Evolutionary conservation across 495 filamentous ascomycete species (phyloP).

Genomic region (Annulohypoxylon stygium): DNA sequence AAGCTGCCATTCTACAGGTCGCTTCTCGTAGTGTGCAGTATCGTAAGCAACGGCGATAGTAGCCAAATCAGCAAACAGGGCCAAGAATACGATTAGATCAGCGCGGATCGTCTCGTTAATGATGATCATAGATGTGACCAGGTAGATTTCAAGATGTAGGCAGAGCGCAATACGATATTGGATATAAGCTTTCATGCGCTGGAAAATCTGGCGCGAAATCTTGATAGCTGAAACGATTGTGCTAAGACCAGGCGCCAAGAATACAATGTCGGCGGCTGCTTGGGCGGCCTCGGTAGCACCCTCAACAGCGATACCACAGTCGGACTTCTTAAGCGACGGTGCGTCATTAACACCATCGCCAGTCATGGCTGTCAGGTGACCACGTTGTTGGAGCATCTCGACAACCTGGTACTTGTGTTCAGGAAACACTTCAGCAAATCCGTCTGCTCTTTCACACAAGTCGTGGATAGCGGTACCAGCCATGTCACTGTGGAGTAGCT

Average conservation of each 20-base stretch:
- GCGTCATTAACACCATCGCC: constrained; percentile 98
- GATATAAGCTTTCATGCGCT: constrained; percentile 96
- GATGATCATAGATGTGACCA: constrained; percentile 88
- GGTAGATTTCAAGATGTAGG: constrained; percentile 86
- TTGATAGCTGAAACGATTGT: constrained; percentile 93
- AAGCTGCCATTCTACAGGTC: constrained; percentile 91
- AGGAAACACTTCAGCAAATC: constrained; percentile 94
- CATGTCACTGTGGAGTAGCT: constrained; percentile 84
- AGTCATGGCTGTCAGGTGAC: constrained; percentile 95
- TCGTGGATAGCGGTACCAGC: constrained; percentile 90
- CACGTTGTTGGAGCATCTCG: constrained; percentile 94
- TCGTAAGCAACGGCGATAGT: constrained; percentile 93
- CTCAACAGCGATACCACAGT: constrained; percentile 91
- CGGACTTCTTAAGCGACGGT: constrained; percentile 93
- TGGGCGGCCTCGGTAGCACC: constrained; percentile 90
- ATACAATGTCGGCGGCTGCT: constrained; percentile 91
- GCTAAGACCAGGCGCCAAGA: constrained; percentile 87
- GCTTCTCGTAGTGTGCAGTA: constrained; percentile 84
- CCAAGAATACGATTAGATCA: constrained; percentile 87
- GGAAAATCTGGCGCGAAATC: constrained; percentile 93
- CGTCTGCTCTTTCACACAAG: constrained; percentile 92
- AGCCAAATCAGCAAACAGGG: constrained; percentile 91
- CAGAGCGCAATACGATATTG: constrained; percentile 94
- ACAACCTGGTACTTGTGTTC: constrained; percentile 98
- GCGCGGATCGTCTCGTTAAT: constrained; percentile 84